Evolutionary conservation across 1,284 basidiomycete genomes (phyloP), one percentile per base, ranked within the genome.

Genomic region (Cryptococcus sp.): DNA sequence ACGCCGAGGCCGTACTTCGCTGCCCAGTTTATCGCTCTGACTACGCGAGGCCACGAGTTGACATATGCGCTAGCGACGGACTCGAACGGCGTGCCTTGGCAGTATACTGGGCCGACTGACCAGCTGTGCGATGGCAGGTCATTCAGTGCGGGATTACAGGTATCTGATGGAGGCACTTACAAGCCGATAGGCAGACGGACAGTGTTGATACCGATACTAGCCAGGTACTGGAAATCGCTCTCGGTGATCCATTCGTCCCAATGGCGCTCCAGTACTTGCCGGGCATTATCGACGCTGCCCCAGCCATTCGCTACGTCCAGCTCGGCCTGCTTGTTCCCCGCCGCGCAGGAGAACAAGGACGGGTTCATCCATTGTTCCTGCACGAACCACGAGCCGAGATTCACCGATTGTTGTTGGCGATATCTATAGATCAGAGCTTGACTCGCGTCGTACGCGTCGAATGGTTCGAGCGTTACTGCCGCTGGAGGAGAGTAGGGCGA

Each of bases 311-410:
- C 76, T 8, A 82, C 60, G 62, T 81, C 80, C 45, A 79, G 67
- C 53, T 82, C 81, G 3, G 87, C 84, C 2, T 78, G 67, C 66
- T 83, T 80, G 19, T 79, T 68, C 5, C 83, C 86, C 23, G 80
- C 72, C 3, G 88, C 87, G 59, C 87, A 88, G 2, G 74, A 71
- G 71, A 89, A 90, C 38, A 88, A 65, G 45, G 86, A 86, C 4
- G 86, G 85, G 6, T 85, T 84, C 87, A 91, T 89, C 88, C 89
- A 91, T 31, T 83, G 78, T 72, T 91, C 89, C 56, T 87, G 84
- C 1, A 89, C 87, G 67, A 90, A 89, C 88, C 87, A 87, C 5
- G 85, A 86, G 4, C 87, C 87, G 3, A 88, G 72, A 69, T 88
- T 88, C 16, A 88, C 87, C 5, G 82, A 81, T 60, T 84, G 83